Evolutionary conservation across 768 basidiomycete genomes (phyloP), one percentile per base, ranked within the genome.

Genomic region (Auriculariales sp.): DNA sequence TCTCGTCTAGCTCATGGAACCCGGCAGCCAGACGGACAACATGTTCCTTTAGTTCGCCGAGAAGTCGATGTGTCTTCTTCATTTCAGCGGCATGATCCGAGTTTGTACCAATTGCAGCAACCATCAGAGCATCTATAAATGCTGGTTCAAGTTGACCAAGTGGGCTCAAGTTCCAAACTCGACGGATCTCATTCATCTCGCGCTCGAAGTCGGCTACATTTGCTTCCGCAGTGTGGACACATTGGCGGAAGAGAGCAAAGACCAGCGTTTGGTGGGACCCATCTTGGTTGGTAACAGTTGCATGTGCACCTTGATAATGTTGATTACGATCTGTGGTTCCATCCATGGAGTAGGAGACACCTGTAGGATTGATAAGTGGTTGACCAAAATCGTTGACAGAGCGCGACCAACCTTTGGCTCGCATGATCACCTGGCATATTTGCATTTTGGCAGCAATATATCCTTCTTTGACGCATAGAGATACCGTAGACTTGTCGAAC

Each of bases 1-100:
- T 35, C n/a, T 14, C 35, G 39, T 11, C 11, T 19, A 49, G 34
- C 29, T 29, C 32, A 12, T 48, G 19, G 19, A 52, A 28, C 2
- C 53, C 54, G 5, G 48, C 56, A 22, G 35, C 15, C 3, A 42
- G 24, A 24, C 47, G 33, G 7, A 44, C 42, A 12, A 28, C 25
- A 12, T 5, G 14, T n/a, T 24, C 29, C 45, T 58, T 55, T 47
- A 31, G 50, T 15, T 46, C 55, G 17, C 22, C 1, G 12, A 57
- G 48, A 3, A 57, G 39, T 4, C 51, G 32, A 3, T 53, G 47
- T 15, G 55, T 51, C 50, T 62, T 60, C 52, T 61, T 64, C 27
- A 60, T 61, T 34, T 65, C 65, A 12, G 52, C 53, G 2, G 61
- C 62, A 51, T 64, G 65, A 48, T 65, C 63, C 27, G 54, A 55